Conservation (phyloP, 805 yeast species). For the Monosporozyma yasuniensis region DNA sequence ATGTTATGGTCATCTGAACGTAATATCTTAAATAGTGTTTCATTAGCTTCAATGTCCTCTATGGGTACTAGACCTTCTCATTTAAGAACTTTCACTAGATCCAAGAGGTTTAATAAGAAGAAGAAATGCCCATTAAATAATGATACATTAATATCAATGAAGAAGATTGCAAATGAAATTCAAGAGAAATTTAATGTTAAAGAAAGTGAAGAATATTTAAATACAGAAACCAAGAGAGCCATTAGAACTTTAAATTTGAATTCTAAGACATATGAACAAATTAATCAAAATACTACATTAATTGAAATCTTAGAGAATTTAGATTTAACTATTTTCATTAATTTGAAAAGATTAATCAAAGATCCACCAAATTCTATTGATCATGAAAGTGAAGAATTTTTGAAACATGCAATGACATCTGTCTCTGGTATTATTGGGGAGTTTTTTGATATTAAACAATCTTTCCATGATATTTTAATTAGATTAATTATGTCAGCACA, state of each 20-base stretch:
- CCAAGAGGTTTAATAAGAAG: conserved; percentile 14
- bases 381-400: conserved; percentile 26
- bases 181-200: conserved; percentile 15
- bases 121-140: conserved; percentile 19
- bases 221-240: conserved; percentile 10
- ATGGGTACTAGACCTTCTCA: conserved; percentile 11
- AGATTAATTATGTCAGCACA: conserved; percentile 61
- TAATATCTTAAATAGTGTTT: not conserved
- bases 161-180: conserved; percentile 15
- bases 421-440: conserved; percentile 40
- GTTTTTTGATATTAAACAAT: conserved; percentile 66
- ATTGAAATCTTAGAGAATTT: conserved; percentile 26
- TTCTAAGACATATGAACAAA: conserved; percentile 26
- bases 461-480: conserved; percentile 51
- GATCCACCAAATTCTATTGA: conserved; percentile 15
- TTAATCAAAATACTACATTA: conserved; percentile 22
- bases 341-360: conserved; percentile 18
- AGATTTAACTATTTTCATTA: conserved; percentile 27
- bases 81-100: conserved; percentile 14
- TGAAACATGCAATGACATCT: conserved; percentile 24
- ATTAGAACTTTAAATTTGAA: conserved; percentile 18
- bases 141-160: conserved; percentile 20
- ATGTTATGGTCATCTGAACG: not conserved
- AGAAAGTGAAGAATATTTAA: conserved; percentile 6
- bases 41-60: conserved; percentile 2